Evolutionary conservation across 2,329 filamentous ascomycete genomes (phyloP), one percentile per base, ranked within the genome.

Genomic region (Leptoxyphium fumago): DNA sequence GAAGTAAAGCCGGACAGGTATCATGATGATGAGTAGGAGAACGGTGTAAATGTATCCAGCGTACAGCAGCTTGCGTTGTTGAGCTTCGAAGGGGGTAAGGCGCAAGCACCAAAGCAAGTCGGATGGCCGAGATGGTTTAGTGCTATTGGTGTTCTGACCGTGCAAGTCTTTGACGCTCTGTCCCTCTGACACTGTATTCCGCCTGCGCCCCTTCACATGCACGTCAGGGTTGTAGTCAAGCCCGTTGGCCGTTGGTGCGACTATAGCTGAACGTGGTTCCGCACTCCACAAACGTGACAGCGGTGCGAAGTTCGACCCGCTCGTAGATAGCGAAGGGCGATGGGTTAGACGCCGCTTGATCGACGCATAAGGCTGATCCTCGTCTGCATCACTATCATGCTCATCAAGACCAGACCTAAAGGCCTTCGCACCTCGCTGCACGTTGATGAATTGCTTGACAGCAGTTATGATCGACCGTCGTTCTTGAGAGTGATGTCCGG

Each of bases 31-130:
- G 1, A 67, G 55, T 8, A 80, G 43, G 7, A 93, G 75, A 40
- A 77, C 73, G 1, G 70, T 46, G 60, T 95, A 95, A 14, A 87
- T 78, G 56, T 84, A 91, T 0, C 67, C 61, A 2, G 91, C 86
- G 58, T 95, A 96, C 0, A 82, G 52, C 81, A 85, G 93, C 61
- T 88, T 94, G 36, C 86, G 74, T 10, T 78, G 59, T 5, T 71
- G 69, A 1, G 88, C 88, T 66, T 96, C 84, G 11, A 74, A 70
- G 29, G 83, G 75, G 0, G 89, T 95, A 40, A 96, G 71, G 2
- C 81, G 78, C 50, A 93, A 76, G 56, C 87, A 94, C 1, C 84
- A 77, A 26, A 81, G 75, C 29, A 84, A 62, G 29, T 74, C 78
- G 10, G 74, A 69, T 1, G 81, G 80, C 42, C 77, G 83, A 83